Evolutionary conservation across 75 land plant genomes (phyloP).

Genomic region (Cunninghamia lanceolata): DNA sequence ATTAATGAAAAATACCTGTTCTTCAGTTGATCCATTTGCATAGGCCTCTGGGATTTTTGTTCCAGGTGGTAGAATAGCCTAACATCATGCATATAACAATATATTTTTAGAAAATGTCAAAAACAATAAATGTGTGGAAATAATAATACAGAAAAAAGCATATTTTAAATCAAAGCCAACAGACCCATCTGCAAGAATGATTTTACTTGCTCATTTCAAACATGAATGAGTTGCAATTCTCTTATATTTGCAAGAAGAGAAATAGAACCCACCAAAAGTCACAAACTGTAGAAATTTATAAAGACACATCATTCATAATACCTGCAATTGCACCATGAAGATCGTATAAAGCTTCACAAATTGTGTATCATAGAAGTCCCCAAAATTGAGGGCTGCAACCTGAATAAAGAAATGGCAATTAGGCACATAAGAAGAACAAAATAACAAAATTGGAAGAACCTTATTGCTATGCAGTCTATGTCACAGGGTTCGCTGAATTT

Average conservation of each 20-base stretch:
- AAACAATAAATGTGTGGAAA: background rate
- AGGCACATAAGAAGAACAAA: too few species aligned
- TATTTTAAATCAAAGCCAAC: background rate
- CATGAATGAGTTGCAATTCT: background rate
- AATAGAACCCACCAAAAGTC: background rate
- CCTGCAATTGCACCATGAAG: constrained; percentile 97
- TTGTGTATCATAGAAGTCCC: constrained; percentile 82
- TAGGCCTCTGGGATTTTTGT: constrained; percentile 91
- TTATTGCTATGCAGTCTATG: too few species aligned
- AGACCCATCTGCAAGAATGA: background rate
- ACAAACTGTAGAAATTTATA: background rate
- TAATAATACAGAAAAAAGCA: background rate
- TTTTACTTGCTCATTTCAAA: background rate
- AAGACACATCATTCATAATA: constrained; percentile 10
- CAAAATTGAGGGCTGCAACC: constrained; percentile 91
- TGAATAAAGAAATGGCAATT: constrained; percentile 20
- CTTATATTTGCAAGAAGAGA: background rate
- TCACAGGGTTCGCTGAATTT: too few species aligned
- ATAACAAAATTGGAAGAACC: background rate
- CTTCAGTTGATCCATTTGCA: constrained; percentile 86
- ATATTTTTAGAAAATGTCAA: background rate
- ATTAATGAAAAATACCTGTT: constrained; percentile 58
- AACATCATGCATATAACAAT: background rate
- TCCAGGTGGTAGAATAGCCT: constrained; percentile 79
- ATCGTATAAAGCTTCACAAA: constrained; percentile 86